A percentile compares a stretch with the other conserved stretches of the same genome.
These are phyloP conservation scores for Spergularia azorica DNA, from an alignment of 179 eudicot genomes.

Conservation along the genomic window DNA sequence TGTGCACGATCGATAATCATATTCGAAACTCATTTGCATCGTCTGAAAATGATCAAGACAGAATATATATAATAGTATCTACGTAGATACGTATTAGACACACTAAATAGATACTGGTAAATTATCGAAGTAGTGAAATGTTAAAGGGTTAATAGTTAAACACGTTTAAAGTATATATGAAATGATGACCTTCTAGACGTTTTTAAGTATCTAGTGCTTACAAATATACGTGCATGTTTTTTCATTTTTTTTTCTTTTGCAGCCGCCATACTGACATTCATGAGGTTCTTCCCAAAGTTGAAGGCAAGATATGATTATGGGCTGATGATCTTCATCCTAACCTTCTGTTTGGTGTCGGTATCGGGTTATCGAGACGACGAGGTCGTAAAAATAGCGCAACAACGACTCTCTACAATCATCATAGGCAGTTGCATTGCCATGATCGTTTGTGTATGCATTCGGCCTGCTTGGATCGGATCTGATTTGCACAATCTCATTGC, in stretches of 20 bases:
- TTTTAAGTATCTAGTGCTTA: too few relatives aligned
- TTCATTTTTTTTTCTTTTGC: slow-evolving; percentile 16
- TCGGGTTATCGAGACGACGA: slow-evolving; percentile 52
- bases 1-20: too few relatives aligned
- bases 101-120: too few relatives aligned
- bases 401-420: slow-evolving; percentile 46
- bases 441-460: slow-evolving; percentile 40
- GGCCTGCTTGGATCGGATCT: slow-evolving; percentile 60
- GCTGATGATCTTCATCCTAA: slow-evolving; percentile 53
- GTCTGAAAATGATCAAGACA: too few relatives aligned
- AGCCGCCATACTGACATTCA: slow-evolving; percentile 52
- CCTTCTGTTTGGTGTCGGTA: slow-evolving; percentile 52
- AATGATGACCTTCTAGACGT: too few relatives aligned
- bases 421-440: slow-evolving; percentile 49
- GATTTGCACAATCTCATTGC: slow-evolving; percentile 56
- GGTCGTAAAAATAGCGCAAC: slow-evolving; percentile 45
- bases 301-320: slow-evolving; percentile 67
- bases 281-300: slow-evolving; percentile 59
- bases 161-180: too few relatives aligned
- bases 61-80: too few relatives aligned
- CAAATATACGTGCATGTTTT: background rate
- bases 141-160: too few relatives aligned
- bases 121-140: too few relatives aligned
- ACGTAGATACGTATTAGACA: too few relatives aligned
- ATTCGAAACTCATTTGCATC: too few relatives aligned